Conservation (phyloP, 441 rosid genomes). For the Pelargonium fulgidum region DNA sequence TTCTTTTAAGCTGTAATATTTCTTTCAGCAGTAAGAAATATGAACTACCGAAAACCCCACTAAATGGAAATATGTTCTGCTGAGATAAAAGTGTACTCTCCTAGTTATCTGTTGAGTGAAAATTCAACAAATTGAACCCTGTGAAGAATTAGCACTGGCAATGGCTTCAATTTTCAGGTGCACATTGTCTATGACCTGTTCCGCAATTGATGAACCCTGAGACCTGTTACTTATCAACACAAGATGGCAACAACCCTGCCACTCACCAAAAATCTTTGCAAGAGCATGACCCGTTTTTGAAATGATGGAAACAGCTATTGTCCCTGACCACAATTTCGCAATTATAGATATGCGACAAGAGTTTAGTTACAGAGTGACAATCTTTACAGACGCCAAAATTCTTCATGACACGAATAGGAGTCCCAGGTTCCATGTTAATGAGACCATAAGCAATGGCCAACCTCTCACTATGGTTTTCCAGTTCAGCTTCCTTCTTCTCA, state of each 20-base stretch:
- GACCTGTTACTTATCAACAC: too few relatives aligned
- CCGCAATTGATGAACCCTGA: too few relatives aligned
- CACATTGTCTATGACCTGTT: too few relatives aligned
- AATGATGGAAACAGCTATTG: constrained; percentile 51
- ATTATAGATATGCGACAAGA: constrained; percentile 37
- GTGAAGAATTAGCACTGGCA: too few relatives aligned
- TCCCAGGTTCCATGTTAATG: constrained; percentile 29
- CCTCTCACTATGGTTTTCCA: constrained; percentile 48
- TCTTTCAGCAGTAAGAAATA: too few relatives aligned
- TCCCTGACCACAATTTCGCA: constrained; percentile 53
- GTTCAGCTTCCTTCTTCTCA: constrained; percentile 42
- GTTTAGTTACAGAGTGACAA: constrained; percentile 46
- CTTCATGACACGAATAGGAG: constrained; percentile 42
- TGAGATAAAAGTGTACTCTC: too few relatives aligned
- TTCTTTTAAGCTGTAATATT: too few relatives aligned
- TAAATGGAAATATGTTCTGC: too few relatives aligned
- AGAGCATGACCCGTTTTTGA: constrained; percentile 46
- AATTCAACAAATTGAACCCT: too few relatives aligned
- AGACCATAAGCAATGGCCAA: constrained; percentile 53
- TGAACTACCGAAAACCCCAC: too few relatives aligned
- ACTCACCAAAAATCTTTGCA: constrained; percentile 55
- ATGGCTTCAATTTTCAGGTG: too few relatives aligned
- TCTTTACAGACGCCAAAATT: constrained; percentile 48
- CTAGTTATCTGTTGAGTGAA: too few relatives aligned
- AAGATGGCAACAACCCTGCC: not conserved